Percentiles rank a stretch among this genome's conserved stretches.
These are phyloP conservation scores for Gracilaria domingensis DNA, from an alignment of 23 red algal genomes.

Conservation along the genomic window DNA sequence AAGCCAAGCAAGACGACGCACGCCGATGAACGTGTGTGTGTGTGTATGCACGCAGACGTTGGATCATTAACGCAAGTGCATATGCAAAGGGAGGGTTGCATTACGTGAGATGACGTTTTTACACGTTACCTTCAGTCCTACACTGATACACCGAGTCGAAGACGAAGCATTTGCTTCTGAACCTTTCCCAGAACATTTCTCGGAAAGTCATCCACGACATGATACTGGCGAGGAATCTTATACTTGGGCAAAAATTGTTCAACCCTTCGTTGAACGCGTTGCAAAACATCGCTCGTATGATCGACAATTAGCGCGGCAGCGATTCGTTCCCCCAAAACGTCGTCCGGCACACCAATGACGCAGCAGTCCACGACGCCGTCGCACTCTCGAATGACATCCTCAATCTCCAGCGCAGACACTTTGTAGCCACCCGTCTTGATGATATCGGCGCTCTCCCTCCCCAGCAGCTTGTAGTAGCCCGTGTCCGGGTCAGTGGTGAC, in stretches of 20 bases:
- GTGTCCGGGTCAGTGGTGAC: slow-evolving; percentile 47
- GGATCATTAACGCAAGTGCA: not conserved
- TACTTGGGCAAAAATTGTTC: slow-evolving; percentile 61
- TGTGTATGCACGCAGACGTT: too few relatives aligned
- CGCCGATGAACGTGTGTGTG: too few relatives aligned
- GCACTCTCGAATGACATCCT: slow-evolving; percentile 62
- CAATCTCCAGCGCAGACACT: slow-evolving; percentile 94
- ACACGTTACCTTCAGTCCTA: not conserved
- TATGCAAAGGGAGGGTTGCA: not conserved
- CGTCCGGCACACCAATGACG: slow-evolving; percentile 76
- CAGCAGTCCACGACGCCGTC: slow-evolving; percentile 66
- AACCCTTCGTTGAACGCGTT: slow-evolving; percentile 11
- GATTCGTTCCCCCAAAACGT: slow-evolving; percentile 73
- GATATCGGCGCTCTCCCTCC: slow-evolving; percentile 78
- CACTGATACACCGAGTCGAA: not conserved
- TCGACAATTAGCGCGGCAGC: slow-evolving; percentile 73
- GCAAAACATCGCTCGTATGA: slow-evolving; percentile 32
- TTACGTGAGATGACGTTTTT: too few relatives aligned
- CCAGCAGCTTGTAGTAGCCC: slow-evolving; percentile 71
- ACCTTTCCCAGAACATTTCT: slow-evolving; percentile 94
- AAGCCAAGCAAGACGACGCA: too few relatives aligned
- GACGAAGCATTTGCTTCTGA: slow-evolving; percentile 54
- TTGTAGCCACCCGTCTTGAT: slow-evolving; percentile 93
- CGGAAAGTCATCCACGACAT: slow-evolving; percentile 75
- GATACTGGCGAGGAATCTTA: slow-evolving; percentile 70